phyloP scores from a whole-genome alignment of 1,284 basidiomycete species.

The Apiotrichum mycotoxinovorans region DNA sequence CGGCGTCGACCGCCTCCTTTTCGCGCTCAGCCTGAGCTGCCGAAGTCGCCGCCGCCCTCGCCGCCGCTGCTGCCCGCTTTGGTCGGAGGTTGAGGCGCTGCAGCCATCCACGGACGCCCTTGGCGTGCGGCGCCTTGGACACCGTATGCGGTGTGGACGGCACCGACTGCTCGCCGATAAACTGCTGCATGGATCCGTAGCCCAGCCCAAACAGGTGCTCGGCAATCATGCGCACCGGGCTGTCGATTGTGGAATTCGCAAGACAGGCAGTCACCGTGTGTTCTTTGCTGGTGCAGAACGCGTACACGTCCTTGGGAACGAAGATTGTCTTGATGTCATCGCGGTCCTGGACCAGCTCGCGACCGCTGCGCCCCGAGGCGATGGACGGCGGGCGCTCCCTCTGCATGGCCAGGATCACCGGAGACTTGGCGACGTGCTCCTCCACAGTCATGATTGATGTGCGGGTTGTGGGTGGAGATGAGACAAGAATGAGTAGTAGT shows the following conservation, averaged over 20 bases:
- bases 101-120: constrained; percentile 6
- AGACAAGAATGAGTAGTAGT: background rate
- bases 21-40: background rate
- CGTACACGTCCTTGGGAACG: constrained; percentile 16
- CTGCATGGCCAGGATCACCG: background rate
- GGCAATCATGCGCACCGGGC: constrained; percentile 22
- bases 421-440: background rate
- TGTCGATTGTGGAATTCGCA: constrained; percentile 22
- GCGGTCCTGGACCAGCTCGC: constrained; percentile 15
- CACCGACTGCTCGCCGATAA: constrained; percentile 7
- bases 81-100: constrained; percentile 7
- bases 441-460: background rate
- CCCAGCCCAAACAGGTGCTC: constrained; percentile 24
- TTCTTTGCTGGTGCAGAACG: constrained; percentile 18
- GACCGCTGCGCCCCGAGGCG: constrained; percentile 9
- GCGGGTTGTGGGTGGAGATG: background rate
- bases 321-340: constrained; percentile 12
- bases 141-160: background rate
- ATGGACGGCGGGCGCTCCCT: constrained; percentile 6
- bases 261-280: constrained; percentile 19
- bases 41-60: background rate
- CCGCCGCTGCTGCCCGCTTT: background rate
- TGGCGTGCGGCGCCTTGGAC: background rate
- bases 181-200: constrained; percentile 17
- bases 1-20: background rate